These are phyloP conservation scores for Petrea volubilis DNA, from an alignment of 257 asterid species.

Conservation along the genomic window DNA sequence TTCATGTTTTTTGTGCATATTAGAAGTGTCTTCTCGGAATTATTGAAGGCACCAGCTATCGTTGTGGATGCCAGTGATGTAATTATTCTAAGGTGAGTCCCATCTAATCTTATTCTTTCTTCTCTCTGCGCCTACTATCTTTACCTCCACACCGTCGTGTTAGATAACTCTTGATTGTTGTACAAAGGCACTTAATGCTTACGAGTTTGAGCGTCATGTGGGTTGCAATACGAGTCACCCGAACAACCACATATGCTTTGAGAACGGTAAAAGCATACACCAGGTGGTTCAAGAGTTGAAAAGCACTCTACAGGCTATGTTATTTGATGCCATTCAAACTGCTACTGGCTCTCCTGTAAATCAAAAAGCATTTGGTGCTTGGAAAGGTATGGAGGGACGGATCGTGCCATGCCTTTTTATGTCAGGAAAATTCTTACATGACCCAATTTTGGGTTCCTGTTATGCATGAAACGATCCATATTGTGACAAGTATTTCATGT, in stretches of 20 bases:
- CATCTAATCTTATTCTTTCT: background rate
- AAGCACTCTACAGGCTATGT: background rate
- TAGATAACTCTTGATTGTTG: background rate
- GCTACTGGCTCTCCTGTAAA: background rate
- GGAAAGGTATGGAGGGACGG: background rate
- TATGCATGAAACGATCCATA: too few species aligned
- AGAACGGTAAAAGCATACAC: constrained; percentile 5
- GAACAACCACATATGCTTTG: constrained; percentile 15
- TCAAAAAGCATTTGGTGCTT: background rate
- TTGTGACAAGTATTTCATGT: too few species aligned
- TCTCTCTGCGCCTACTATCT: background rate
- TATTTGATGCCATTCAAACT: background rate
- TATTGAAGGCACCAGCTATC: constrained; percentile 58
- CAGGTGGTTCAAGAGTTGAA: background rate
- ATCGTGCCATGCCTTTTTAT: too few species aligned
- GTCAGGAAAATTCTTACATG: background rate
- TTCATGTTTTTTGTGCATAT: background rate
- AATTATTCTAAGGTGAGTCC: constrained; percentile 47
- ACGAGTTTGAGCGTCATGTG: constrained; percentile 18
- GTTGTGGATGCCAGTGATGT: constrained; percentile 53
- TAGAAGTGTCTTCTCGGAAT: constrained; percentile 47
- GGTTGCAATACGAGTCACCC: constrained; percentile 20
- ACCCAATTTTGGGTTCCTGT: background rate
- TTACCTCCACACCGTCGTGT: background rate
- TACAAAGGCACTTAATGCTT: constrained; percentile 5